Evolutionary conservation across 768 basidiomycete genomes (phyloP).

Genomic region (Russula sp.): DNA sequence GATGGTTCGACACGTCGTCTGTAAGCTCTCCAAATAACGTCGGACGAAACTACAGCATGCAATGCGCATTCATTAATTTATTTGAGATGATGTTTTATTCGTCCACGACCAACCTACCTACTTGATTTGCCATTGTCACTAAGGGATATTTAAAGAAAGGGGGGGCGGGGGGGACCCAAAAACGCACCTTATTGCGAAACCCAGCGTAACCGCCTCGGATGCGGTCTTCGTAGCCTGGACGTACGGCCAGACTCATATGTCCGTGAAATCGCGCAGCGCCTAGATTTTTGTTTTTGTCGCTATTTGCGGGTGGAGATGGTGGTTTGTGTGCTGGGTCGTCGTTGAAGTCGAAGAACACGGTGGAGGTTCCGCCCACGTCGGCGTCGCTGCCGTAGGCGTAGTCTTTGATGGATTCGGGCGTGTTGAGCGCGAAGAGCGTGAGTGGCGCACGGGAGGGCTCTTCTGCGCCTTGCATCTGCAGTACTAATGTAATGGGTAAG

Average conservation of each 20-base stretch:
- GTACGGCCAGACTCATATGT: slow-evolving; percentile 67
- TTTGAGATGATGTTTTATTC: too few species aligned
- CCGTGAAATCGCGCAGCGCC: slow-evolving; percentile 76
- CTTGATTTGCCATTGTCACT: too few species aligned
- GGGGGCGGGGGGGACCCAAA: too few species aligned
- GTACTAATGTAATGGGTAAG: slow-evolving; percentile 47
- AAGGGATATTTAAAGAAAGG: too few species aligned
- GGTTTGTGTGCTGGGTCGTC: slow-evolving; percentile 44
- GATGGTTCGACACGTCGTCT: slow-evolving; percentile 80
- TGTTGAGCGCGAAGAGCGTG: slow-evolving; percentile 64
- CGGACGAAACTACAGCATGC: slow-evolving; percentile 54
- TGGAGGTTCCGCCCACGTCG: slow-evolving; percentile 84
- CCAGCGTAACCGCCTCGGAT: slow-evolving; percentile 88
- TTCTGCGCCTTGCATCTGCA: slow-evolving; percentile 76
- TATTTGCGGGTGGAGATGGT: too few species aligned
- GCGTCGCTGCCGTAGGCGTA: slow-evolving; percentile 80
- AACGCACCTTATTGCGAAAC: slow-evolving; percentile 74
- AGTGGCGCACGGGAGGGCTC: slow-evolving; percentile 57
- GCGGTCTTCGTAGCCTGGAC: slow-evolving; percentile 59
- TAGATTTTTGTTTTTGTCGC: background rate
- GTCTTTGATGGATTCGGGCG: slow-evolving; percentile 52
- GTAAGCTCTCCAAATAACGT: slow-evolving; percentile 82
- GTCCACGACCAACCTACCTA: too few species aligned
- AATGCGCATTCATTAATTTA: too few species aligned
- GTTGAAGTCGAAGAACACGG: slow-evolving; percentile 73